Conservation (phyloP, 129 eudicot species). For the Tagetes patula region DNA sequence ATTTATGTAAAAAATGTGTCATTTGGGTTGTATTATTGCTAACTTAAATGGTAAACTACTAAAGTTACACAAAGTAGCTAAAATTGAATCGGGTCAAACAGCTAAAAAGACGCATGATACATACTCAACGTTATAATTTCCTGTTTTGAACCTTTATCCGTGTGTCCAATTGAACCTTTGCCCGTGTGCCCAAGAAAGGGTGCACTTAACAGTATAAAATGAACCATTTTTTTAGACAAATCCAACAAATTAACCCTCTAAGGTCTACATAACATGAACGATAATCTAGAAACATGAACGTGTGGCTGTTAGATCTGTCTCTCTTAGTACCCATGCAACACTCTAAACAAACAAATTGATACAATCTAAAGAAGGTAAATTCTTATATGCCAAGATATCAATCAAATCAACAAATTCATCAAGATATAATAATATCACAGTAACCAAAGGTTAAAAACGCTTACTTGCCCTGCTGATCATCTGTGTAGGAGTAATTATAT, state of each 20-base stretch:
- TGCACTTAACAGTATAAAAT: neutral
- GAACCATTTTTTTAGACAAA: neutral
- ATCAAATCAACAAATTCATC: neutral
- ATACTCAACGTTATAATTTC: neutral
- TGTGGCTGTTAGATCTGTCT: neutral
- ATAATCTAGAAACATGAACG: neutral
- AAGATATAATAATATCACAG: neutral
- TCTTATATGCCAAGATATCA: constrained; percentile 8
- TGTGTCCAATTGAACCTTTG: neutral
- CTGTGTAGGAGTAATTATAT: constrained; percentile 84
- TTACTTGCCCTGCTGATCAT: constrained; percentile 87
- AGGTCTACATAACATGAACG: neutral
- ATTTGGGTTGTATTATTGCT: neutral
- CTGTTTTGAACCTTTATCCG: neutral
- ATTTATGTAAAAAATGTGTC: neutral
- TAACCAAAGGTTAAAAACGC: constrained; percentile 21
- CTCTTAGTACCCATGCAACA: neutral
- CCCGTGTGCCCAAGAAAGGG: neutral
- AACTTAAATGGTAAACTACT: neutral
- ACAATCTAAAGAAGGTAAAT: constrained; percentile 11
- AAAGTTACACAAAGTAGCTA: neutral
- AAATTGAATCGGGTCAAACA: neutral
- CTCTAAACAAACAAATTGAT: neutral
- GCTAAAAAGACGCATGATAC: neutral
- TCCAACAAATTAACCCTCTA: neutral